These are phyloP conservation scores for Piromyces finnis DNA, from an alignment of 192 early-diverging fungal genomes.

Conservation along the genomic window DNA sequence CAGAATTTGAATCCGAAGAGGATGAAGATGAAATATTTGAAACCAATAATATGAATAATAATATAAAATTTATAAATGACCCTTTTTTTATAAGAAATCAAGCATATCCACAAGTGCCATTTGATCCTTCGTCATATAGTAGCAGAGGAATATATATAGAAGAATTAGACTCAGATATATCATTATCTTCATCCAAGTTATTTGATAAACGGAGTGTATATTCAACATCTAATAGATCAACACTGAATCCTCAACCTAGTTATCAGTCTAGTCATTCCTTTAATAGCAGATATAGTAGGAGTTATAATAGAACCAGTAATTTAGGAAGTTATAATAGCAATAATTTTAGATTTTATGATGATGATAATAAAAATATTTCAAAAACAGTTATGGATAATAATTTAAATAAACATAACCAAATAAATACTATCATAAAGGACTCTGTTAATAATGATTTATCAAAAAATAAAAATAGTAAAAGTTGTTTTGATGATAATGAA, in stretches of 20 bases:
- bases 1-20: background rate
- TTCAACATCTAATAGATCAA: background rate
- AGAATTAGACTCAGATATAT: background rate
- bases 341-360: background rate
- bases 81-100: background rate
- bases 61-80: background rate
- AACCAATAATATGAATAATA: background rate
- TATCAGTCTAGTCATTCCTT: background rate
- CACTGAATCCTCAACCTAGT: background rate
- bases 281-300: background rate
- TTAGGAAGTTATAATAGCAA: background rate
- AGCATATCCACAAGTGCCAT: background rate
- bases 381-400: background rate
- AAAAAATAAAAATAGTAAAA: too few species aligned
- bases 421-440: background rate
- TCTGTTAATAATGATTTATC: too few species aligned
- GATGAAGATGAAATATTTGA: constrained; percentile 7
- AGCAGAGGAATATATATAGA: background rate
- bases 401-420: background rate
- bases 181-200: background rate
- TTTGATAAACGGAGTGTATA: background rate
- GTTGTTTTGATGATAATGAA: too few species aligned
- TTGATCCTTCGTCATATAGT: background rate
- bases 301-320: background rate
- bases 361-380: background rate